Conservation (phyloP, 208 protist genomes). For the Leishmania tarentolae region DNA sequence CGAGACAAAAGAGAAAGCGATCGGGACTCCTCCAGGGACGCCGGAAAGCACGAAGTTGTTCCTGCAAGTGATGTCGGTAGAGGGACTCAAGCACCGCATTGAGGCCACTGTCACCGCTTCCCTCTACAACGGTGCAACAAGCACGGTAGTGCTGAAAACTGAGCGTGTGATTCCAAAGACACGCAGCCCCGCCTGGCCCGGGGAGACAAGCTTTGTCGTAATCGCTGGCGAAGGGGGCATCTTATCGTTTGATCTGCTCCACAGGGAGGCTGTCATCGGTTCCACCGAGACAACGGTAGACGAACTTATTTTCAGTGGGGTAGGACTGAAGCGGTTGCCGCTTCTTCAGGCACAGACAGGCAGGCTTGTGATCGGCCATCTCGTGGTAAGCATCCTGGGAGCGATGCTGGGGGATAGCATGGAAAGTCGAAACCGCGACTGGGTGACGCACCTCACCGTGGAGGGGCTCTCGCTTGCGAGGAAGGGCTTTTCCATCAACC, state of each 20-base stretch:
- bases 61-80: conserved; percentile 71
- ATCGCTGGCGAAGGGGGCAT: conserved; percentile 52
- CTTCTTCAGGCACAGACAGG: conserved; percentile 47
- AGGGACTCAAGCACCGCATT: conserved; percentile 81
- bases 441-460: conserved; percentile 59
- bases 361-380: conserved; percentile 59
- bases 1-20: conserved; percentile 19
- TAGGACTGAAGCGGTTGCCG: conserved; percentile 61
- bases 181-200: conserved; percentile 72
- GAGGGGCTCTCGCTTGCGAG: conserved; percentile 46
- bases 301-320: conserved; percentile 77
- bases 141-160: conserved; percentile 58
- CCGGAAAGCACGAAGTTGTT: conserved; percentile 35
- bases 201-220: conserved; percentile 50
- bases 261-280: conserved; percentile 70
- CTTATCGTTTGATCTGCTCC: conserved; percentile 74
- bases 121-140: conserved; percentile 40
- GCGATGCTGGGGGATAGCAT: conserved; percentile 30
- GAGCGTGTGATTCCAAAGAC: conserved; percentile 64
- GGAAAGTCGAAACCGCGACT: conserved; percentile 38
- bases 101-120: conserved; percentile 64
- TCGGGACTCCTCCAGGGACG: background rate
- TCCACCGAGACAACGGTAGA: conserved; percentile 68
- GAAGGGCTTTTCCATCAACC: conserved; percentile 48
- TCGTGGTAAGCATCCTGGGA: conserved; percentile 64